A percentile compares a stretch with the other conserved stretches of the same genome.
Conservation (phyloP, 257 asterid genomes). For the Verbascum thapsus region DNA sequence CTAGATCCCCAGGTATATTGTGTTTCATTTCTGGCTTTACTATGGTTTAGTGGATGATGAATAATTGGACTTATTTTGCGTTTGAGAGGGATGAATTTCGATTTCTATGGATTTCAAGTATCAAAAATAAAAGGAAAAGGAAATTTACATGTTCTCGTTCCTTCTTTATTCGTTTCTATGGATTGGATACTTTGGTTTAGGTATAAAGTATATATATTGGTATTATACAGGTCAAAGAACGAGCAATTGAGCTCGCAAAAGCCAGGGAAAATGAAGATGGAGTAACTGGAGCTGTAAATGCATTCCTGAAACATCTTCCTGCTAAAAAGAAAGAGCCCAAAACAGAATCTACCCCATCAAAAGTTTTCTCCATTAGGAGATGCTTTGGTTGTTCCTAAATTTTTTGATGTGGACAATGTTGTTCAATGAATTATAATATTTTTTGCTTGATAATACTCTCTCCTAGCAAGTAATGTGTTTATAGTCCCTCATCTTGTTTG, state of each 20-base stretch:
- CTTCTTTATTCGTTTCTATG: not conserved
- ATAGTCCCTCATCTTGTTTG: not conserved
- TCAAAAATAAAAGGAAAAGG: too few species aligned
- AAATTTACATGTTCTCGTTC: not conserved
- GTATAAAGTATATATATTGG: slow-evolving; percentile 30
- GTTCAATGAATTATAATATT: too few species aligned
- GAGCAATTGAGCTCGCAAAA: slow-evolving; percentile 79
- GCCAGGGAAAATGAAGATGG: slow-evolving; percentile 97
- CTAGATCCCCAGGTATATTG: slow-evolving; percentile 72
- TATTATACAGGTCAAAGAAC: slow-evolving; percentile 75
- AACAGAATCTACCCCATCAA: slow-evolving; percentile 48
- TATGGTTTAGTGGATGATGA: not conserved
- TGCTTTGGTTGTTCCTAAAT: slow-evolving; percentile 87
- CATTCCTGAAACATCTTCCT: slow-evolving; percentile 86
- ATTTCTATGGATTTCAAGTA: too few species aligned
- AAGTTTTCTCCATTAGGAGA: slow-evolving; percentile 56
- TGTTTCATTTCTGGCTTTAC: not conserved
- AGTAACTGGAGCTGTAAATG: slow-evolving; percentile 88
- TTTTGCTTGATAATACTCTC: slow-evolving; percentile 1
- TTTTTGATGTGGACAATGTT: slow-evolving; percentile 25
- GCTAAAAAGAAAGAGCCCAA: slow-evolving; percentile 51
- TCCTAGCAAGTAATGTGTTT: slow-evolving; percentile 3
- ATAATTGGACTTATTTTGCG: not conserved
- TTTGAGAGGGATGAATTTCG: too few species aligned
- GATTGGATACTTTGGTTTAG: not conserved